Percentiles rank a stretch among this genome's conserved stretches.
These are phyloP conservation scores for Colletotrichum euphorbiae DNA, from an alignment of 2,329 filamentous ascomycete species.

Conservation along the genomic window DNA sequence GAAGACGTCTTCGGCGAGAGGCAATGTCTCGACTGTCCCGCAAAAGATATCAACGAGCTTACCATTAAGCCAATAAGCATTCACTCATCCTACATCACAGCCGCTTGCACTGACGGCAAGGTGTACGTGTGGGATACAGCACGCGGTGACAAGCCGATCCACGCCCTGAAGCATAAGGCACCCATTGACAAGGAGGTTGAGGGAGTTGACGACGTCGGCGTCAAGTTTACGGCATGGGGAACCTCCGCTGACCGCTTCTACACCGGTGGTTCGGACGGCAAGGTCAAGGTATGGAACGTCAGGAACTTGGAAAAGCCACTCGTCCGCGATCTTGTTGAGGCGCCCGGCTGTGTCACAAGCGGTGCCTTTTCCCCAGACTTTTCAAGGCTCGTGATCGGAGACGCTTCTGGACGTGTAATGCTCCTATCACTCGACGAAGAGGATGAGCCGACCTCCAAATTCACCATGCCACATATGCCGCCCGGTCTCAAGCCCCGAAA, in stretches of 20 bases:
- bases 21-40: conserved; percentile 69
- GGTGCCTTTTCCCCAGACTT: conserved; percentile 70
- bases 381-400: conserved; percentile 67
- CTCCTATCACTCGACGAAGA: conserved; percentile 62
- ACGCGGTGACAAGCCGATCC: conserved; percentile 65
- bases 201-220: conserved; percentile 69
- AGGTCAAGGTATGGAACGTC: conserved; percentile 73
- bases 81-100: conserved; percentile 65
- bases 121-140: conserved; percentile 74
- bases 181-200: conserved; percentile 62
- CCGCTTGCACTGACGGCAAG: conserved; percentile 70
- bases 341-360: conserved; percentile 66
- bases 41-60: conserved; percentile 72
- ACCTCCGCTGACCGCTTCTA: conserved; percentile 68
- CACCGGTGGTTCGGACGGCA: conserved; percentile 72
- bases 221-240: conserved; percentile 74
- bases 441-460: conserved; percentile 50
- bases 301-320: conserved; percentile 57
- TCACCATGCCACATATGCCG: conserved; percentile 51
- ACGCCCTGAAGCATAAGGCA: conserved; percentile 65
- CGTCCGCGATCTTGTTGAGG: conserved; percentile 65
- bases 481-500: conserved; percentile 37
- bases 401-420: conserved; percentile 71
- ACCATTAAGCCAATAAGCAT: conserved; percentile 67
- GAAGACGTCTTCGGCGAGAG: conserved; percentile 57